Evolutionary conservation across 345 rosid species (phyloP), one percentile per base, ranked within the genome.

Genomic region (Chamaenerion angustifolium): DNA sequence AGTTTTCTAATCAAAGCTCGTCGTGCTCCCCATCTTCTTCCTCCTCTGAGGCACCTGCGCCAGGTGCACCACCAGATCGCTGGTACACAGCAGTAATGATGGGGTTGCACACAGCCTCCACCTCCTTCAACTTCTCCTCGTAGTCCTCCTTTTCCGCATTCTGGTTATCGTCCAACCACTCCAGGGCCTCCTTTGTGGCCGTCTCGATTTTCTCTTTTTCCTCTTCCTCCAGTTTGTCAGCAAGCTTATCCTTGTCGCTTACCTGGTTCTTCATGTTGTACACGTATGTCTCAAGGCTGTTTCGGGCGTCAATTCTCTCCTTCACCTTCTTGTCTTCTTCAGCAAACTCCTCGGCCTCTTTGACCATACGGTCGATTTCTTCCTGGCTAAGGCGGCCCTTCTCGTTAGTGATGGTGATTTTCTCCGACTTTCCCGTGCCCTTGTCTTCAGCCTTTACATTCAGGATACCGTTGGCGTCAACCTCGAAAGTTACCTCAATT

Each of bases 241-340:
- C 98, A 12, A 90, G 88, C 80, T 86, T 86, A 66, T 90, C 94
- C 45, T 81, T 83, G 79, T 90, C 98, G 23, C 19, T 79, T 37
- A 86, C 66, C 79, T 86, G 95, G 85, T 83, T 90, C 64, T 83
- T 90, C 98, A 90, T 79, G 94, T 90, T 90, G 72, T 86, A 86
- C 10, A 83, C 54, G 6, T 90, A 90, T 0, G 96, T 86, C 68
- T 90, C 98, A 0, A 90, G 70, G 60, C 85, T 56, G 75, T 90
- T 90, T 12, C 98, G 88, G 0, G 98, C 95, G 45, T 90, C 98
- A 4, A 90, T 82, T 56, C 52, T 86, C 73, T 90, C 98, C 76
- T 86, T 83, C 47, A 86, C 85, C 69, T 80, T 86, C 78, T 81
- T 90, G 72, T 90, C 98, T 63, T 86, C 98, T 69, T 90, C 98